Conservation (phyloP, 805 yeast genomes). For the Metschnikowia koreensis region DNA sequence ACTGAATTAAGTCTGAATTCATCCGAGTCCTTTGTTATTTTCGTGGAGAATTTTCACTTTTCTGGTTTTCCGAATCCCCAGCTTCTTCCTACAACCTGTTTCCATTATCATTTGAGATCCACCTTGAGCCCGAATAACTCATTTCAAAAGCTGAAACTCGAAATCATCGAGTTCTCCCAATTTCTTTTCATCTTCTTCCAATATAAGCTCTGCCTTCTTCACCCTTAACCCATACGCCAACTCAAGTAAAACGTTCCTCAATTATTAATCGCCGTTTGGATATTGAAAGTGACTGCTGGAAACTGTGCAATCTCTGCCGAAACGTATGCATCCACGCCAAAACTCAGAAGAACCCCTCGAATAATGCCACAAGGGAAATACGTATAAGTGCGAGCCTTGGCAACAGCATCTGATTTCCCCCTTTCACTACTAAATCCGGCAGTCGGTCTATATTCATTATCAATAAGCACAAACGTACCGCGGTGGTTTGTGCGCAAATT, state of each 20-base stretch:
- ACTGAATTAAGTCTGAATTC: too few species aligned
- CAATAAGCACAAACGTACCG: conserved; percentile 78
- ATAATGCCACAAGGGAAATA: conserved; percentile 78
- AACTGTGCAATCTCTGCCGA: conserved; percentile 59
- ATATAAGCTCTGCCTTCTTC: too few species aligned
- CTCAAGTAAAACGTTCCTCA: conserved; percentile 6
- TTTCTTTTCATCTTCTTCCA: not conserved
- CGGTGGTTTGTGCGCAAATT: conserved; percentile 89
- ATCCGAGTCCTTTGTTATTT: too few species aligned
- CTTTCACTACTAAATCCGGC: conserved; percentile 46
- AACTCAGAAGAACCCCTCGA: conserved; percentile 64
- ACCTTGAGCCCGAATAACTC: too few species aligned
- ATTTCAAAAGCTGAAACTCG: too few species aligned
- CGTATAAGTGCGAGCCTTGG: conserved; percentile 48
- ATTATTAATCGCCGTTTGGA: conserved; percentile 51
- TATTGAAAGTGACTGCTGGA: conserved; percentile 72
- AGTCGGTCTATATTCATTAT: conserved; percentile 58
- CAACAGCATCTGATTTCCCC: conserved; percentile 44
- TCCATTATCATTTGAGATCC: too few species aligned
- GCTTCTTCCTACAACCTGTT: too few species aligned
- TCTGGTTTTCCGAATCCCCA: too few species aligned
- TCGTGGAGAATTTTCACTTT: too few species aligned
- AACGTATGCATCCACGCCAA: conserved; percentile 67
- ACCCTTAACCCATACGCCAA: not conserved
- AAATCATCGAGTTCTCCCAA: too few species aligned